Evolutionary conservation across 2,329 filamentous ascomycete genomes (phyloP).

Genomic region (Fusarium anthophilum): DNA sequence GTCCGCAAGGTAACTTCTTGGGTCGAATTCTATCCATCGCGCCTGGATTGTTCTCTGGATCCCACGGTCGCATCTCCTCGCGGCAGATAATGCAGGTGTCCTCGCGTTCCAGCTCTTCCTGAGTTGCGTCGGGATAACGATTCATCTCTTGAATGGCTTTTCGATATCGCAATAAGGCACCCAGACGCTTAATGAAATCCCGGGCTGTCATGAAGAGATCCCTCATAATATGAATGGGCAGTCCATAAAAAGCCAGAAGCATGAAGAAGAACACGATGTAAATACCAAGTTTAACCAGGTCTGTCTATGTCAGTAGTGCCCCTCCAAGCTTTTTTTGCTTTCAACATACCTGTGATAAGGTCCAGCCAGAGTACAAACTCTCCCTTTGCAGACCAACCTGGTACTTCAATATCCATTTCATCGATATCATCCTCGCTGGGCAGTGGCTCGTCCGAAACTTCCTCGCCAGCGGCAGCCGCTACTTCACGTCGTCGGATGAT

Average conservation of each 20-base stretch:
- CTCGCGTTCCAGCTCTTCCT: constrained; percentile 83
- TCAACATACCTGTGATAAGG: constrained; percentile 74
- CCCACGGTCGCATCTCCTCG: constrained; percentile 92
- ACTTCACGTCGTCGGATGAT: constrained; percentile 61
- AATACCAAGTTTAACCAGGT: constrained; percentile 89
- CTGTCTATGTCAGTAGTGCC: constrained; percentile 54
- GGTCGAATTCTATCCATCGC: constrained; percentile 85
- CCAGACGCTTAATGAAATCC: constrained; percentile 89
- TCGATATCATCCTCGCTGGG: constrained; percentile 81
- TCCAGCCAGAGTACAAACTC: constrained; percentile 92
- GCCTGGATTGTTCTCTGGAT: constrained; percentile 64
- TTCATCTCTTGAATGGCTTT: constrained; percentile 96
- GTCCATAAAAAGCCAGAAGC: constrained; percentile 90
- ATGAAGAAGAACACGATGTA: constrained; percentile 95
- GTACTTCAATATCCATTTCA: constrained; percentile 93
- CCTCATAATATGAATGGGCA: constrained; percentile 96
- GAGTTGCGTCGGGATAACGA: constrained; percentile 88
- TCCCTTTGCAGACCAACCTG: constrained; percentile 96
- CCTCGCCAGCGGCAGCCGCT: constrained; percentile 63
- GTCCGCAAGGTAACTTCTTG: constrained; percentile 96
- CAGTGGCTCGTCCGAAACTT: constrained; percentile 64
- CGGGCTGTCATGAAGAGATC: constrained; percentile 94
- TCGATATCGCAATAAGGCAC: constrained; percentile 87
- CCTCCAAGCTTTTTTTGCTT: not conserved
- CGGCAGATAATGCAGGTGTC: constrained; percentile 98